Base-by-base conservation (phyloP, 495 filamentous ascomycete species). In the Penicillium argentinense region DNA sequence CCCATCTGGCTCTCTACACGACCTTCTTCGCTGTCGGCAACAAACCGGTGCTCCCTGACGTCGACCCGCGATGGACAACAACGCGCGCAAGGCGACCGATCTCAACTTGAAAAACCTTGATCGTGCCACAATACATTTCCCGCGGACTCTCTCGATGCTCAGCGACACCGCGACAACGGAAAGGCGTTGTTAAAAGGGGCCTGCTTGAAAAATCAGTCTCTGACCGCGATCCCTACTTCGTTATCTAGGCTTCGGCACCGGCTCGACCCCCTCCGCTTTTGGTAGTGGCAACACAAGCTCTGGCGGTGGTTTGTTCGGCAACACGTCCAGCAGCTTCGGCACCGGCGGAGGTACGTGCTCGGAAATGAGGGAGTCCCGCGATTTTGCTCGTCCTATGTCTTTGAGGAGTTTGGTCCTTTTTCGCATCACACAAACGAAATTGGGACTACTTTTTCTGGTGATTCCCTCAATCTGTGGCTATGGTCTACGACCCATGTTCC, bases 171-270 rank as follows among this genome's bases (percentile, higher is more conserved):
- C 55, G 38, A 64, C 64, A 72, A 71, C 63, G 72, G 66, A 64
- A 72, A 72, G 64, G 60, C 21, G 16, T 36, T 36, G 68, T 56
- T 60, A 57, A 67, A 62, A 60, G 43, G 33, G 45, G 32, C 48
- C 42, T 47, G 27, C 46, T 63, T 54, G 53, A 46, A 55, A 45
- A 42, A 49, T 33, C 57, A 61, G 53, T 63, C 57, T 76, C 69
- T 75, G 69, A 77, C 72, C 60, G 61, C 60, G 59, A 68, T 56
- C 61, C 54, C 56, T 36, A 2, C 53, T 45, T 56, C 54, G 63
- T 69, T 59, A 64, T 77, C 61, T 76, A 83, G 80, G 79, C 69
- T 82, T 83, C 73, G 80, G 80, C 56, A 72, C 76, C 39, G 70
- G 32, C 56, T 73, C 72, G 43, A 58, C 67, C 45, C 57, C 67